Base-by-base conservation (phyloP, 2,329 filamentous ascomycete genomes). In the Fusarium marasasianum region DNA sequence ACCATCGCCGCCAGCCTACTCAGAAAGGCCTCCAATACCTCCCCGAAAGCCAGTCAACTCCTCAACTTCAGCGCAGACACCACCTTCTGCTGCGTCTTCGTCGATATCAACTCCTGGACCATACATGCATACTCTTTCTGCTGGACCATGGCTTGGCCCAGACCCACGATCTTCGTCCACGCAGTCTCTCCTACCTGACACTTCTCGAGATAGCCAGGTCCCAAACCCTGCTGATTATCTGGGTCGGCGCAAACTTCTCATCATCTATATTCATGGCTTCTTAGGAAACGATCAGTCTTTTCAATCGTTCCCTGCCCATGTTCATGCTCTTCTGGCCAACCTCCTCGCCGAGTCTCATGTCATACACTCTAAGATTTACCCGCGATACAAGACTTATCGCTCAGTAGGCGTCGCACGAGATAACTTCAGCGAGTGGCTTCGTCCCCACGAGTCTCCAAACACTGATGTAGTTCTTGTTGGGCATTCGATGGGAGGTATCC, bases 211-310 rank as follows among this genome's bases (percentile, higher is more conserved):
- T 59, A 41, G 57, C 35, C 55, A 63, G 8, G 35, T 58, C 18
- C 33, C 72, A 31, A 33, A 61, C 13, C 24, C 66, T 22, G 60
- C 48, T 48, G 60, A 75, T 38, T 62, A 59, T 40, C 41, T 40
- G 8, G 72, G 76, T 69, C 85, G 86, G 50, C 86, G 90, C 70
- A 89, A 86, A 33, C 86, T 98, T 31, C 87, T 98, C 4, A 80
- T 97, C 29, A 86, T 98, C 60, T 98, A 95, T 80, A 91, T 98
- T 63, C 95, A 98, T 84, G 95, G 95, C 69, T 98, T 97, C 83
- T 92, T 96, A 87, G 95, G 95, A 58, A 92, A 94, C 68, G 93
- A 96, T 81, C 92, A 93, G 38, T 97, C 93, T 66, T 98, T 98
- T 80, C 90, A 91, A 71, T 94, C 92, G 50, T 97, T 98, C 77